These are phyloP conservation scores for Saccharomyces pastorianus DNA, from an alignment of 1,139 yeast genomes.

Conservation along the genomic window DNA sequence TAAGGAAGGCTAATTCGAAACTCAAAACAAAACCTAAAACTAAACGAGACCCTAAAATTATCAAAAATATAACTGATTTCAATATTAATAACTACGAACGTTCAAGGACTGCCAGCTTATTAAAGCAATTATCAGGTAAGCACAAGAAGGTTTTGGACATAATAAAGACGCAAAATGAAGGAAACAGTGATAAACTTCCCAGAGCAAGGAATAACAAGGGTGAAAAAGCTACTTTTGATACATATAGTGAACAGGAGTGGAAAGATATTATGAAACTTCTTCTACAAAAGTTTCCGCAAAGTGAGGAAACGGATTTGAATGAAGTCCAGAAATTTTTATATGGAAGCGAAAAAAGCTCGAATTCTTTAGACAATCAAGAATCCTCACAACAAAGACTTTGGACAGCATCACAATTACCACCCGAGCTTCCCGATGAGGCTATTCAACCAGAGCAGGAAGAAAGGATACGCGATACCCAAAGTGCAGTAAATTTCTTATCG, in stretches of 20 bases:
- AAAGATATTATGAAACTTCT: slow-evolving; percentile 13
- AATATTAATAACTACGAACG: slow-evolving; percentile 9
- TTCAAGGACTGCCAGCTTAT: slow-evolving; percentile 10
- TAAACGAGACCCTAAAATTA: slow-evolving; percentile 2
- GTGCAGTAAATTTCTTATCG: slow-evolving; percentile 13
- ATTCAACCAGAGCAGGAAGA: slow-evolving; percentile 1
- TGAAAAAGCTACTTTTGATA: not conserved
- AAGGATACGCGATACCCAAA: not conserved
- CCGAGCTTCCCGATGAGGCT: slow-evolving; percentile 4
- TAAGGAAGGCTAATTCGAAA: not conserved
- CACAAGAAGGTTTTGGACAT: slow-evolving; percentile 2
- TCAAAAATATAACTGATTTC: slow-evolving; percentile 9
- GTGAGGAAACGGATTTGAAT: slow-evolving; percentile 15
- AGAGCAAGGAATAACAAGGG: not conserved
- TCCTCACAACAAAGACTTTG: slow-evolving; percentile 14
- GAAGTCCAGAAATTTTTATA: slow-evolving; percentile 21
- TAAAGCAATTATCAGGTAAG: slow-evolving; percentile 4
- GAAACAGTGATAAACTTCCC: not conserved
- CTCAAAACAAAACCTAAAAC: slow-evolving; percentile 1
- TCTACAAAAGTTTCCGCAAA: slow-evolving; percentile 18
- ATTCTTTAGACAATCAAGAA: slow-evolving; percentile 5
- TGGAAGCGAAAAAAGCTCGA: slow-evolving; percentile 9
- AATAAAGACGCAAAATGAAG: not conserved
- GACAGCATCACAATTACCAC: slow-evolving; percentile 26
- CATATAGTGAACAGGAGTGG: slow-evolving; percentile 28